Conservation (phyloP, 2,329 filamentous ascomycete genomes). For the Talaromyces islandicus region DNA sequence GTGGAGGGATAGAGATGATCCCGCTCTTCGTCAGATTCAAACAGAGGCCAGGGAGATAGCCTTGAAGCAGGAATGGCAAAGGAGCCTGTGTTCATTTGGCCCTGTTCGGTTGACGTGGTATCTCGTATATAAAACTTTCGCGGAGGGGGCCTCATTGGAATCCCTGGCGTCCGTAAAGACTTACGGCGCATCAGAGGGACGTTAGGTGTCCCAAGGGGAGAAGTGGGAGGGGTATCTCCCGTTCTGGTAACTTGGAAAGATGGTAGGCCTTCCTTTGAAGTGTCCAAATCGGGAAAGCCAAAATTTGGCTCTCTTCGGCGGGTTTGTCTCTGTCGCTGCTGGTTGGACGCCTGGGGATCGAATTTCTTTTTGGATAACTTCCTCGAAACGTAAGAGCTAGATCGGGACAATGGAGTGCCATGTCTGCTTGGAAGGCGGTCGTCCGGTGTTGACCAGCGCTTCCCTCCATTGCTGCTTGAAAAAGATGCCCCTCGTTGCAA, state of each 20-base stretch:
- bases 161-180: conserved; percentile 30
- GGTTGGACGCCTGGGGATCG: neutral
- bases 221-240: conserved; percentile 1
- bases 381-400: conserved; percentile 8
- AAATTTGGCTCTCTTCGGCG: conserved; percentile 16
- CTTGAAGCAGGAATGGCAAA: conserved; percentile 4
- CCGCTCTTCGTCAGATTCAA: conserved; percentile 10
- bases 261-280: neutral
- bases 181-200: conserved; percentile 32
- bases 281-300: conserved; percentile 18
- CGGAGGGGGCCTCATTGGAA: conserved; percentile 30
- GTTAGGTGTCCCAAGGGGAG: conserved; percentile 10
- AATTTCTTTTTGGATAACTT: conserved; percentile 6
- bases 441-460: conserved; percentile 9
- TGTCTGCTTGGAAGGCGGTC: conserved; percentile 3
- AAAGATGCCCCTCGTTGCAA: conserved; percentile 4
- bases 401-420: conserved; percentile 7
- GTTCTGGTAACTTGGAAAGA: conserved; percentile 22
- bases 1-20: conserved; percentile 10
- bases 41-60: conserved; percentile 17
- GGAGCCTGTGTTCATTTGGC: conserved; percentile 13
- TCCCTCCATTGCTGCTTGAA: conserved; percentile 2
- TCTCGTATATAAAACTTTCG: conserved; percentile 15
- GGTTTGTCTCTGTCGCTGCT: conserved; percentile 3
- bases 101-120: conserved; percentile 20